Evolutionary conservation across 306 rosid genomes (phyloP).

Genomic region (Neltuma alba): DNA sequence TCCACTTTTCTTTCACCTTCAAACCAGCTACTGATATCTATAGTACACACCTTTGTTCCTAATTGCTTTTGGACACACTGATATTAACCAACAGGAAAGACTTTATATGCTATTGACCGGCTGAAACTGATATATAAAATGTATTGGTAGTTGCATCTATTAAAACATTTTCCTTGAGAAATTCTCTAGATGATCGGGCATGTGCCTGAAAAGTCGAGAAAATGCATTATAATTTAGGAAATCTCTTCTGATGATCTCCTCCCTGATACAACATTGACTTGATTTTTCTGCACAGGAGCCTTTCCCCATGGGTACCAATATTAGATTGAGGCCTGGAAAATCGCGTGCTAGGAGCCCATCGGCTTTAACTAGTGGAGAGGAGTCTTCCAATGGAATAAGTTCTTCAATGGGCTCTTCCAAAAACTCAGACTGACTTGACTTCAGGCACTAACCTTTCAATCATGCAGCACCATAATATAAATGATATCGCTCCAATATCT

Average conservation of each 20-base stretch:
- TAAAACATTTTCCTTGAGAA: constrained; percentile 11
- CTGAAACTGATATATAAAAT: neutral
- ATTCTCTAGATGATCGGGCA: neutral
- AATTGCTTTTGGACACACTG: neutral
- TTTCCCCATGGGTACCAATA: constrained; percentile 74
- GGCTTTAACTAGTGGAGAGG: constrained; percentile 58
- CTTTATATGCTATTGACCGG: neutral
- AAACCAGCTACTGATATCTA: neutral
- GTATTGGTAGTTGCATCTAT: neutral
- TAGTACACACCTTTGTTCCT: neutral
- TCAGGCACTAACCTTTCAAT: constrained; percentile 54
- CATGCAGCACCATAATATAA: constrained; percentile 33
- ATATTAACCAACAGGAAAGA: neutral
- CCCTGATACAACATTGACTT: constrained; percentile 10
- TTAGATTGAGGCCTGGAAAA: constrained; percentile 71
- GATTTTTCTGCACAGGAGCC: constrained; percentile 64
- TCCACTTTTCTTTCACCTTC: neutral
- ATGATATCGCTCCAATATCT: constrained; percentile 45
- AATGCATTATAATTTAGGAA: constrained; percentile 22
- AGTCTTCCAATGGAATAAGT: constrained; percentile 51
- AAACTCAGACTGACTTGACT: constrained; percentile 46
- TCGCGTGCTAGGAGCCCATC: constrained; percentile 52
- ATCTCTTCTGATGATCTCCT: constrained; percentile 22
- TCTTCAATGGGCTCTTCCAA: constrained; percentile 45
- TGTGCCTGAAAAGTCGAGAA: neutral